These are phyloP conservation scores for Backusella tuberculispora DNA, from an alignment of 192 early-diverging fungal species.

Conservation along the genomic window DNA sequence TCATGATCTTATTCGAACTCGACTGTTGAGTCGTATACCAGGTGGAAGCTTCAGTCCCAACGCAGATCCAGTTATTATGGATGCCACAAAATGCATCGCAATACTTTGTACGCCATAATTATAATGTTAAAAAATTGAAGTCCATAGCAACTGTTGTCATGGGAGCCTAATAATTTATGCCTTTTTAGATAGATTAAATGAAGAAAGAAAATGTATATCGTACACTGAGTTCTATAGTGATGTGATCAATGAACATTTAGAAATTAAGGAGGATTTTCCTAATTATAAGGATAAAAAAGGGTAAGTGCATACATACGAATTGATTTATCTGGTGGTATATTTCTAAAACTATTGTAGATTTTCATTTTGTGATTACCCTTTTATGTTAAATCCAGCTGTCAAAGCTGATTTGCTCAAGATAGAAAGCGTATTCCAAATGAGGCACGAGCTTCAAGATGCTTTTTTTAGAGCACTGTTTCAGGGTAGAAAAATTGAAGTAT, in stretches of 20 bases:
- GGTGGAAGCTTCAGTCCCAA: constrained; percentile 26
- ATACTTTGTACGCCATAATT: constrained; percentile 31
- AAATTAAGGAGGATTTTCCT: constrained; percentile 79
- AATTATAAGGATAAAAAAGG: constrained; percentile 66
- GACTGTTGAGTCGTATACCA: not conserved
- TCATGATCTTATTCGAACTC: constrained; percentile 1
- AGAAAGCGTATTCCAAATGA: constrained; percentile 74
- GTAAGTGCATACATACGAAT: constrained; percentile 18
- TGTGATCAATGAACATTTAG: constrained; percentile 68
- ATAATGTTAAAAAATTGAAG: not conserved
- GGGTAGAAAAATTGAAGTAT: constrained; percentile 14
- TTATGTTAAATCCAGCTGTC: constrained; percentile 69
- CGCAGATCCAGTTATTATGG: constrained; percentile 31
- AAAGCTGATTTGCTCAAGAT: constrained; percentile 77
- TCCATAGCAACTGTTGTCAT: constrained; percentile 16
- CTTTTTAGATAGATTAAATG: constrained; percentile 63
- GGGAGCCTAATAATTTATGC: not conserved
- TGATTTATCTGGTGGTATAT: not conserved
- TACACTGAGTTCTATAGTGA: constrained; percentile 75
- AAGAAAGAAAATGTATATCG: constrained; percentile 54
- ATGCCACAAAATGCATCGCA: constrained; percentile 36
- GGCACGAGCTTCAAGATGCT: constrained; percentile 70
- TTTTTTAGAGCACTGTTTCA: constrained; percentile 80
- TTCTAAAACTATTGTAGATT: constrained; percentile 42
- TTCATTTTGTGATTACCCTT: constrained; percentile 79